Evolutionary conservation across 352 stramenopile species (phyloP).

Genomic region (Hyaloperonospora arabidopsidis): DNA sequence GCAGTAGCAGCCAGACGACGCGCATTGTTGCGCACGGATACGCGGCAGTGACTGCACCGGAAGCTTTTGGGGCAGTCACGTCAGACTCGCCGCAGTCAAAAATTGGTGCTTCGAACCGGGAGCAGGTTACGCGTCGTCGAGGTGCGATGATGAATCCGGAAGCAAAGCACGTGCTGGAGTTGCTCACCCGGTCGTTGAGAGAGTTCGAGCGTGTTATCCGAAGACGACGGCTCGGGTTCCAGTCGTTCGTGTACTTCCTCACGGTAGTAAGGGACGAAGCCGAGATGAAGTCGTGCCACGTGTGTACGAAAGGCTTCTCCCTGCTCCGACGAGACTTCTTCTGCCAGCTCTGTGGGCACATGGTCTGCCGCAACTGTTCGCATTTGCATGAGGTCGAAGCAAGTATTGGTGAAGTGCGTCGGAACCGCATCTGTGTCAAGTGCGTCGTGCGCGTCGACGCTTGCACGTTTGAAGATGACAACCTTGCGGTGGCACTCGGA

Average conservation of each 20-base stretch:
- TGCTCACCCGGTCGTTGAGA: conserved; percentile 41
- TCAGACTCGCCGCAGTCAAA: background rate
- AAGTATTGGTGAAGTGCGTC: conserved; percentile 32
- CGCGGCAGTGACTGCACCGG: conserved; percentile 20
- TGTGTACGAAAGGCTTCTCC: conserved; percentile 42
- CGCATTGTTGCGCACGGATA: conserved; percentile 47
- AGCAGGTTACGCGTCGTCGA: conserved; percentile 12
- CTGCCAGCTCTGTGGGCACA: conserved; percentile 50
- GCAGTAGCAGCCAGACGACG: conserved; percentile 34
- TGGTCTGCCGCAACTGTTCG: conserved; percentile 42
- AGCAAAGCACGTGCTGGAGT: conserved; percentile 33
- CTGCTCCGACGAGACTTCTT: conserved; percentile 43
- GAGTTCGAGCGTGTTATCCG: conserved; percentile 53
- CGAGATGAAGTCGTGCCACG: conserved; percentile 29
- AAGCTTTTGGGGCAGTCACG: background rate
- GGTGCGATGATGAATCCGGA: conserved; percentile 43
- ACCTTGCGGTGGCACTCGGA: conserved; percentile 32
- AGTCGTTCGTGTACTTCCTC: conserved; percentile 59
- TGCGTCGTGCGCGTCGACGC: conserved; percentile 48
- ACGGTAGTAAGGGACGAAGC: conserved; percentile 18
- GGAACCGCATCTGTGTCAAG: conserved; percentile 38
- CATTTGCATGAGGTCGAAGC: conserved; percentile 42
- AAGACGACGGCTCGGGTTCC: conserved; percentile 54
- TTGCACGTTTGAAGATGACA: conserved; percentile 45
- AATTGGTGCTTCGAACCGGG: background rate